Percentiles rank a stretch among this genome's conserved stretches.
These are phyloP conservation scores for Kazachstania sp. DNA, from an alignment of 1,139 yeast species.

Conservation along the genomic window DNA sequence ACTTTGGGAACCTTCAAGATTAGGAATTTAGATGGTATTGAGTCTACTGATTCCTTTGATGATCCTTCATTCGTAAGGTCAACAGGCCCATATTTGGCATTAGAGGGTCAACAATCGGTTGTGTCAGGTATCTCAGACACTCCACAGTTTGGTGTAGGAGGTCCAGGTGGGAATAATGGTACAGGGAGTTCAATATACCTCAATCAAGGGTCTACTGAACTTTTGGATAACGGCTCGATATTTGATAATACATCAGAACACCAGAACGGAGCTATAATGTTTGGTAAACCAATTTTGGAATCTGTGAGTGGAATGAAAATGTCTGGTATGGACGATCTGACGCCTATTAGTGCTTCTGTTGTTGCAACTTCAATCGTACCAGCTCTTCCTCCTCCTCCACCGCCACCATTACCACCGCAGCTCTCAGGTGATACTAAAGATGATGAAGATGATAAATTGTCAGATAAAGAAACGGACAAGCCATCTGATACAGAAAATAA, in stretches of 20 bases:
- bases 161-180: not conserved
- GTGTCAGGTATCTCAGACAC: not conserved
- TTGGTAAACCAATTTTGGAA: too few relatives aligned
- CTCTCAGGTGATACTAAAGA: not conserved
- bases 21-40: too few relatives aligned
- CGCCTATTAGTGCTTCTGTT: not conserved
- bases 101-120: not conserved
- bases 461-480: too few relatives aligned
- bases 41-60: not conserved
- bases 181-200: not conserved
- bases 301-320: too few relatives aligned
- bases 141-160: not conserved
- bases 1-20: too few relatives aligned
- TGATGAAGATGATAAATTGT: not conserved
- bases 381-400: conserved; percentile 3
- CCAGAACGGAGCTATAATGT: too few relatives aligned
- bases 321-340: too few relatives aligned
- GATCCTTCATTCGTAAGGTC: too few relatives aligned
- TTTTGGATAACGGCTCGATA: not conserved
- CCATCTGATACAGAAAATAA: not conserved
- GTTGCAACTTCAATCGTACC: not conserved
- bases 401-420: conserved; percentile 1
- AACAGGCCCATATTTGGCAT: not conserved
- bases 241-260: too few relatives aligned
- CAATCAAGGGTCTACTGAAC: not conserved